phyloP scores from a whole-genome alignment of 768 basidiomycete species.

The Calvatia gigantea region DNA sequence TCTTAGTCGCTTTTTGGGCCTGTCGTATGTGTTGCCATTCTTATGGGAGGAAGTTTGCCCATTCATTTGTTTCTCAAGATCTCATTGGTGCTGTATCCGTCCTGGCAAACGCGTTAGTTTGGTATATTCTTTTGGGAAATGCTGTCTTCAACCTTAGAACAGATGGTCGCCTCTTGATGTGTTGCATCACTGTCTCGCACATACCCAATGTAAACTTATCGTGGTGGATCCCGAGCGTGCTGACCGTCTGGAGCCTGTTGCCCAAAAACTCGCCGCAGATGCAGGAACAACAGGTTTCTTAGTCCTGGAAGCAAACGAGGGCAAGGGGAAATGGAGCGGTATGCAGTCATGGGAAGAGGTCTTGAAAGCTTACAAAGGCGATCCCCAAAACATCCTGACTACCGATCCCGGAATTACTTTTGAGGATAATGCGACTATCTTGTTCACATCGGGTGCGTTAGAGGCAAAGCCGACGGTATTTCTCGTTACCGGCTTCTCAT shows the following conservation, averaged over 20 bases:
- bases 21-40: constrained; percentile 29
- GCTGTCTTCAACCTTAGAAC: neutral
- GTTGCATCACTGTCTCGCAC: constrained; percentile 40
- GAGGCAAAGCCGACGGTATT: neutral
- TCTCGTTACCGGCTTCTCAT: neutral
- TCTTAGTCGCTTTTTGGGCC: constrained; percentile 45
- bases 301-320: constrained; percentile 38
- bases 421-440: constrained; percentile 48
- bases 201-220: constrained; percentile 39
- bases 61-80: constrained; percentile 20
- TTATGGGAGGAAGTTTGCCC: neutral
- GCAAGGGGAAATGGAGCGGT: constrained; percentile 38
- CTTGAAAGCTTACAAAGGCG: constrained; percentile 29
- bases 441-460: constrained; percentile 48
- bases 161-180: constrained; percentile 40
- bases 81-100: constrained; percentile 48
- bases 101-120: constrained; percentile 44
- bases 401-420: constrained; percentile 30
- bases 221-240: constrained; percentile 46
- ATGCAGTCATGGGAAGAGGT: constrained; percentile 37
- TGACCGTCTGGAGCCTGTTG: constrained; percentile 28
- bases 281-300: constrained; percentile 33
- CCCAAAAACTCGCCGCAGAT: constrained; percentile 23
- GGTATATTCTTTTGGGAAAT: neutral
- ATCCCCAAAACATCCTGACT: constrained; percentile 24